phyloP scores from a whole-genome alignment of 2,329 filamentous ascomycete genomes.

The Calonectria naviculata region DNA sequence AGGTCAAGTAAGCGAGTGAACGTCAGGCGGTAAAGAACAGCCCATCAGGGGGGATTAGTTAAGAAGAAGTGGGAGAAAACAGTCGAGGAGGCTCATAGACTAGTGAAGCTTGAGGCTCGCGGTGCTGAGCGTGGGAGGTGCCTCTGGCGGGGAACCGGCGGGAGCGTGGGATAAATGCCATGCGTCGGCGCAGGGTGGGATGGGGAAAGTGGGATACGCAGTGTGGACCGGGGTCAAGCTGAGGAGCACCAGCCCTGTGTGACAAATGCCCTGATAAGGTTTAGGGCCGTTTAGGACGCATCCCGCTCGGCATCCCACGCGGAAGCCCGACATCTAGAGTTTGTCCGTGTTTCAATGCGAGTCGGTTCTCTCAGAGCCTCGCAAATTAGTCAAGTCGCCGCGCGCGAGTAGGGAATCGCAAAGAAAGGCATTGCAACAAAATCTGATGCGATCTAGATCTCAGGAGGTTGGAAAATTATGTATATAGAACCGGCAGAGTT shows the following conservation, averaged over 20 bases:
- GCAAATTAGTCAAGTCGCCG: constrained; percentile 7
- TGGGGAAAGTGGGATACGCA: constrained; percentile 13
- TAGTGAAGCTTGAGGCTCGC: not conserved
- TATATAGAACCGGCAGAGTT: constrained; percentile 4
- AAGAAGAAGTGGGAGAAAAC: not conserved
- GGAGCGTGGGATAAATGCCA: constrained; percentile 33
- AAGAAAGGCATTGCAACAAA: not conserved
- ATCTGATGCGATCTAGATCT: not conserved
- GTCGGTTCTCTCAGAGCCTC: not conserved
- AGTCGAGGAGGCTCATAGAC: not conserved
- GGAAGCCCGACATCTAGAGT: constrained; percentile 20
- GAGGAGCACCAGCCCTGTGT: constrained; percentile 5
- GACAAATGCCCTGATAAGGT: constrained; percentile 13
- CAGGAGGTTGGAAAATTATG: not conserved
- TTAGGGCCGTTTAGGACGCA: not conserved
- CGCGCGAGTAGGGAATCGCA: not conserved
- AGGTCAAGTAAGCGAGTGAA: constrained; percentile 3
- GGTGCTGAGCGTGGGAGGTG: not conserved
- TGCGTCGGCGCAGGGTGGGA: constrained; percentile 30
- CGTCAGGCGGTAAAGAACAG: not conserved
- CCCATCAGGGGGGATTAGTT: not conserved
- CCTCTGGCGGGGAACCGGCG: not conserved
- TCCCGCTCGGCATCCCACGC: constrained; percentile 25
- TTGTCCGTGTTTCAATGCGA: not conserved
- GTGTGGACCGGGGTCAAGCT: not conserved